Evolutionary conservation across 169 alveolate genomes (phyloP).

Genomic region (Cryptosporidium bovis): DNA sequence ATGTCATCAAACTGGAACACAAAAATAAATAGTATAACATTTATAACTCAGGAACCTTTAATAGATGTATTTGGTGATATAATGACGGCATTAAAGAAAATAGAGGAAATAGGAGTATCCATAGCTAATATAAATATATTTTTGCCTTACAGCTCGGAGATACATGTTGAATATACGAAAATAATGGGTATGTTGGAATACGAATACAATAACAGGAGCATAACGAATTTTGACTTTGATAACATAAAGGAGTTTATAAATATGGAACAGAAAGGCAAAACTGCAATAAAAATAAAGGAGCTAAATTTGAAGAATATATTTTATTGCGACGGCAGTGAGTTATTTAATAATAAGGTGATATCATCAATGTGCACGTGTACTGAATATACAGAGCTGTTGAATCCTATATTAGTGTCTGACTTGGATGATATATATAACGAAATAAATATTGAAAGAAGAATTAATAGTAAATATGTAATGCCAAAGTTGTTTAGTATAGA

Average conservation of each 20-base stretch:
- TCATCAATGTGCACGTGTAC: slow-evolving; percentile 13
- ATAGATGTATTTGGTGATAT: slow-evolving; percentile 14
- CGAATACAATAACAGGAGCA: slow-evolving; percentile 15
- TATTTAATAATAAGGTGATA: neutral
- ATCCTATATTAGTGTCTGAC: slow-evolving; percentile 11
- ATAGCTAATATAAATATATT: neutral
- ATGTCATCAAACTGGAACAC: neutral
- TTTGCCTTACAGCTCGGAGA: slow-evolving; percentile 38
- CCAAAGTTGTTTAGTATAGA: slow-evolving; percentile 42
- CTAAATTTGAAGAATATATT: slow-evolving; percentile 5
- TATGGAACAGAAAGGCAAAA: neutral
- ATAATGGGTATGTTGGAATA: slow-evolving; percentile 6
- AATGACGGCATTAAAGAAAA: neutral
- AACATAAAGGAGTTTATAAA: neutral
- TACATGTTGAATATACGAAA: slow-evolving; percentile 31
- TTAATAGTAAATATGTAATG: neutral
- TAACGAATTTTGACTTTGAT: neutral
- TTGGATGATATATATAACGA: slow-evolving; percentile 3
- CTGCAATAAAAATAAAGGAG: neutral
- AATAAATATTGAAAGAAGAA: neutral
- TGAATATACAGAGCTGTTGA: neutral
- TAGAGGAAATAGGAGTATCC: neutral
- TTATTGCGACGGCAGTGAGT: neutral
- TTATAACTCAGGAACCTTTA: slow-evolving; percentile 37
- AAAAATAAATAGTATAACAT: slow-evolving; percentile 23